Evolutionary conservation across 208 protist species (phyloP).

Genomic region (Wallacemonas collosoma): DNA sequence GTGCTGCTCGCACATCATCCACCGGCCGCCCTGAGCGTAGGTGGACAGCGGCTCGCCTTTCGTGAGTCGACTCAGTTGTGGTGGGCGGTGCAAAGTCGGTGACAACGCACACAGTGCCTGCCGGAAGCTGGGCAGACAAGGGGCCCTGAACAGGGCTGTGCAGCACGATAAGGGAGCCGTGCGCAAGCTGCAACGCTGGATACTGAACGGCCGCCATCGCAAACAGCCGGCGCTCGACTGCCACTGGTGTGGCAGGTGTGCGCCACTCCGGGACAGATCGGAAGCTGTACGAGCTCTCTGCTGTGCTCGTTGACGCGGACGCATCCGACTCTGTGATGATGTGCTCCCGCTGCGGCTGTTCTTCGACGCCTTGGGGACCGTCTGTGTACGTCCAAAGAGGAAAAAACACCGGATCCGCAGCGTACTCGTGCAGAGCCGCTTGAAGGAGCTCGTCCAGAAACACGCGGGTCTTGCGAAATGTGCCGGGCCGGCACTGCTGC

Average conservation of each 20-base stretch:
- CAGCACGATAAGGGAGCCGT: slow-evolving; percentile 35
- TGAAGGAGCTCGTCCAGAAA: slow-evolving; percentile 25
- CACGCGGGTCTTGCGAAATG: not conserved
- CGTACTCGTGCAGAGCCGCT: slow-evolving; percentile 23
- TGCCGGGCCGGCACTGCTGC: not conserved
- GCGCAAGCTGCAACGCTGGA: slow-evolving; percentile 30
- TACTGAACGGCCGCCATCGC: slow-evolving; percentile 42
- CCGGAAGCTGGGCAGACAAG: not conserved
- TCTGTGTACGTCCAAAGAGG: slow-evolving; percentile 51
- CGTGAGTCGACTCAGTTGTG: not conserved
- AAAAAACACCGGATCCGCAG: slow-evolving; percentile 29
- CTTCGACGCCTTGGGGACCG: not conserved
- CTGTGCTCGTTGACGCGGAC: not conserved
- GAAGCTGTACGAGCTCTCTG: slow-evolving; percentile 20
- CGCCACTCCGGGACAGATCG: slow-evolving; percentile 17
- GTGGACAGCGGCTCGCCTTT: no score
- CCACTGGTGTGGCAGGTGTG: slow-evolving; percentile 18
- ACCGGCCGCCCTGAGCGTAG: no score
- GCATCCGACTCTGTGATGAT: not conserved
- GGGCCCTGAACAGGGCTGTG: slow-evolving; percentile 21
- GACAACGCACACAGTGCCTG: slow-evolving; percentile 29
- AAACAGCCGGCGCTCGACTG: slow-evolving; percentile 55
- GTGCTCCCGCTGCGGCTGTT: not conserved
- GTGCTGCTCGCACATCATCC: slow-evolving; percentile 4
- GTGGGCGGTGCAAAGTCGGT: slow-evolving; percentile 26